A percentile compares a stretch with the other conserved stretches of the same genome.
These are phyloP conservation scores for Brassica napus DNA, from an alignment of 345 rosid genomes.

Conservation along the genomic window Da-Ae NC_063445.1:14889001-14889500, in stretches of 20 bases:
- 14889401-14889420: constrained; percentile 36
- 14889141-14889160: neutral
- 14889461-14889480: constrained; percentile 60
- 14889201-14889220: neutral
- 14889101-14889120: neutral
- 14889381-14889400: constrained; percentile 48
- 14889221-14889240: constrained; percentile 44
- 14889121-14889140: neutral
- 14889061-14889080: neutral
- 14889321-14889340: constrained; percentile 60
- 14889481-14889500: constrained; percentile 73
- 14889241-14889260: constrained; percentile 66
- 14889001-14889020: too few relatives aligned
- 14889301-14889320: constrained; percentile 56
- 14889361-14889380: constrained; percentile 79
- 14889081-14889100: neutral
- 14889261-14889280: constrained; percentile 50
- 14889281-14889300: constrained; percentile 51
- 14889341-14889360: constrained; percentile 71
- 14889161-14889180: neutral
- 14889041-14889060: neutral
- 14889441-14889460: constrained; percentile 52
- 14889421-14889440: constrained; percentile 29
- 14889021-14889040: too few relatives aligned
- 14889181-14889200: neutral